These are phyloP conservation scores for Leishmania lainsoni DNA, from an alignment of 208 protist species.

Conservation along the genomic window DNA sequence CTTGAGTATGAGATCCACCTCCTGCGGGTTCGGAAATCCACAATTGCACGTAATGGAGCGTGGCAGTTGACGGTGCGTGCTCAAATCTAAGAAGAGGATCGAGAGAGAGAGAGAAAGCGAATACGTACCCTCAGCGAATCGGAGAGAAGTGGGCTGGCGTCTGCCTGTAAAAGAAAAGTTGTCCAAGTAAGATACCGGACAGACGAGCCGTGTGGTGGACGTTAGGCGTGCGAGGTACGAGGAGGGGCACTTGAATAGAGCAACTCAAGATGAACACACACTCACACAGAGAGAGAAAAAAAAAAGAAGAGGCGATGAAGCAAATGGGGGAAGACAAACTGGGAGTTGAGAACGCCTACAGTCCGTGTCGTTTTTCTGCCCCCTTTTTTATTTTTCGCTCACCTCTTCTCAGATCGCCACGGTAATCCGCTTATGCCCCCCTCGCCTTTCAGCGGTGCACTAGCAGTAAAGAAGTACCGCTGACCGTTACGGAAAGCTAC, in stretches of 20 bases:
- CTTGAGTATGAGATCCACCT: not conserved
- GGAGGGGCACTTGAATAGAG: not conserved
- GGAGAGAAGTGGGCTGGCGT: not conserved
- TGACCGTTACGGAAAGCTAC: not conserved
- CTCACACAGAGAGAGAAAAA: not conserved
- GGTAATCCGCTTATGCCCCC: not conserved
- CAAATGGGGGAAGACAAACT: not conserved
- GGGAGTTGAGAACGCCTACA: not conserved
- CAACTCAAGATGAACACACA: too few relatives aligned
- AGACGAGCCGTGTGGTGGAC: not conserved
- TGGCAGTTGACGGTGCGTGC: not conserved
- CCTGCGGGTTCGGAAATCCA: not conserved
- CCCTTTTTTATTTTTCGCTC: not conserved
- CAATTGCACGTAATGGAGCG: not conserved
- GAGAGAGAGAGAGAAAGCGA: not conserved
- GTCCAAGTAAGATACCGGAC: not conserved
- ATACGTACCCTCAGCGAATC: not conserved
- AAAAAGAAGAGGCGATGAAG: slow-evolving; percentile 8
- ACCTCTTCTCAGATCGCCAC: not conserved
- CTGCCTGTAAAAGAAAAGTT: not conserved
- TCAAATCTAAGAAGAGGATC: not conserved
- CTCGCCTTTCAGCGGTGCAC: not conserved
- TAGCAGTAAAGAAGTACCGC: not conserved
- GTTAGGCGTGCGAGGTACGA: not conserved
- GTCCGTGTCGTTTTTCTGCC: not conserved